phyloP scores from a whole-genome alignment of 305 asterid genomes.

The Solanum hybrid region DNA sequence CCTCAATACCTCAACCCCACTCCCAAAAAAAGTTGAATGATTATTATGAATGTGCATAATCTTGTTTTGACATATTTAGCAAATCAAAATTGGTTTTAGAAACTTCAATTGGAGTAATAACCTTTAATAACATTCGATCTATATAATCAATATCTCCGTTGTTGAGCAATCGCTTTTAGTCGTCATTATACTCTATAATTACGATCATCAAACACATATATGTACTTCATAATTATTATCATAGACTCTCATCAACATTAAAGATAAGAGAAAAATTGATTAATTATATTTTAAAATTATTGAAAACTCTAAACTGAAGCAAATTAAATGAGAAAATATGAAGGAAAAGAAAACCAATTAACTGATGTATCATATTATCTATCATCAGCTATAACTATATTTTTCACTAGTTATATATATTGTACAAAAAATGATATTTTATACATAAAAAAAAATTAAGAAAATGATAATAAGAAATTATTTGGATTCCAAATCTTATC shows the following conservation, averaged over 20 bases:
- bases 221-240: no score
- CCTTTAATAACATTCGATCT: background rate
- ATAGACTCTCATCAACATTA: no score
- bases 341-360: no score
- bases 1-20: background rate
- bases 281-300: no score
- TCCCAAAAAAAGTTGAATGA: background rate
- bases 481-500: background rate
- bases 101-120: background rate
- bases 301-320: background rate
- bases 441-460: background rate
- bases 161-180: background rate
- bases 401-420: background rate
- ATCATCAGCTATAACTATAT: background rate
- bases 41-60: background rate
- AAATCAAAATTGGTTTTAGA: background rate
- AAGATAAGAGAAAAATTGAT: background rate
- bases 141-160: background rate
- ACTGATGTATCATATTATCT: background rate
- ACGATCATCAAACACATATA: no score
- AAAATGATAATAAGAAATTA: no score
- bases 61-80: background rate
- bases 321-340: background rate
- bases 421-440: background rate
- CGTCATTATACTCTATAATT: background rate